Percentiles rank a stretch among this genome's conserved stretches.
Evolutionary conservation across 1,284 basidiomycete species (phyloP).

Genomic region (Lentinula novae-zelandiae): DNA sequence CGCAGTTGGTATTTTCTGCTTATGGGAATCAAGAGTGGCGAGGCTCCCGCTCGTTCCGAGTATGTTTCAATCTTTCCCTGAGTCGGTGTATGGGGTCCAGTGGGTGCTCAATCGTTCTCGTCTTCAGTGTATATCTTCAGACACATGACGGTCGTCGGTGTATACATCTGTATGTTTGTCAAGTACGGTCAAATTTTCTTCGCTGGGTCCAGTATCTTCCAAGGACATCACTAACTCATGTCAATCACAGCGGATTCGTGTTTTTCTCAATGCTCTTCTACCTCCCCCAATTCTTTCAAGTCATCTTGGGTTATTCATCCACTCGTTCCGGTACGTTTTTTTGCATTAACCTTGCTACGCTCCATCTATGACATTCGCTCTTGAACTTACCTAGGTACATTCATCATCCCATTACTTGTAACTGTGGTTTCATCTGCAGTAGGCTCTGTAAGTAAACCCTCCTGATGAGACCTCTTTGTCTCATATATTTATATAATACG

Average conservation of each 20-base stretch:
- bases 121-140: constrained; percentile 67
- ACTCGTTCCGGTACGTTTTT: constrained; percentile 36
- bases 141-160: constrained; percentile 60
- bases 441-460: constrained; percentile 37
- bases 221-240: not conserved
- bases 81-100: too few relatives aligned
- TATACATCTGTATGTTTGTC: constrained; percentile 66
- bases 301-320: constrained; percentile 60
- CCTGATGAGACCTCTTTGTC: not conserved
- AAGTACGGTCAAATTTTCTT: constrained; percentile 36
- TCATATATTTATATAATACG: not conserved
- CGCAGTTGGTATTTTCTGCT: constrained; percentile 54
- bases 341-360: not conserved
- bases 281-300: constrained; percentile 75
- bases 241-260: constrained; percentile 43
- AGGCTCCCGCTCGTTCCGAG: constrained; percentile 66
- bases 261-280: constrained; percentile 62
- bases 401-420: constrained; percentile 65
- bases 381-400: constrained; percentile 42
- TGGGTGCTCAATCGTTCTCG: not conserved
- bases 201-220: constrained; percentile 24
- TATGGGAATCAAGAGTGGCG: constrained; percentile 75
- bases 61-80: constrained; percentile 50
- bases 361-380: not conserved
- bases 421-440: constrained; percentile 57